Evolutionary conservation across 2,329 filamentous ascomycete species (phyloP), one percentile per base, ranked within the genome.

Genomic region (Proliferodiscus dingleyae): DNA sequence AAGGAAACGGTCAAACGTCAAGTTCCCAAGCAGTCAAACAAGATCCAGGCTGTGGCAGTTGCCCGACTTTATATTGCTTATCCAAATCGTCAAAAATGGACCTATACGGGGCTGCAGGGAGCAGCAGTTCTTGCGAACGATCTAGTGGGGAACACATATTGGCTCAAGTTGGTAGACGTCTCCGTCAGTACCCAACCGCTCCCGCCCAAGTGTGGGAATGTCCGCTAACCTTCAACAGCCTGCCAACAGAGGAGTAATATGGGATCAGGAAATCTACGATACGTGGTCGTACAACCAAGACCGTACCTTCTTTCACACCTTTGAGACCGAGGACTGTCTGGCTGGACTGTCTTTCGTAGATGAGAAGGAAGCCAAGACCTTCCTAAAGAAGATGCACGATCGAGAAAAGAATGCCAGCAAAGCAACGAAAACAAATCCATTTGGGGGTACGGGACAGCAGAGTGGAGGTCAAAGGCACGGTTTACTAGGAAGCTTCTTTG

Each of bases 261-360:
- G 89, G 89, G 90, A 95, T 62, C 91, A 97, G 70, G 93, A 98
- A 69, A 89, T 98, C 60, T 98, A 95, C 70, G 91, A 98, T 58
- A 83, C 82, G 41, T 97, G 95, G 75, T 75, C 77, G 53, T 98
- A 97, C 73, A 95, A 96, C 69, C 91, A 96, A 64, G 93, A 98
- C 66, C 84, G 93, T 51, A 91, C 88, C 49, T 98, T 96, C 70
- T 98, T 98, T 70, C 90, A 97, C 68, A 89, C 88, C 5, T 98
- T 98, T 64, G 93, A 98, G 70, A 78, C 95, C 45, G 90, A 97
- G 68, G 83, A 94, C 53, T 97, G 89, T 61, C 71, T 94, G 50
- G 93, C 89, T 5, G 93, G 84, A 1, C 71, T 98, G 49, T 95
- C 89, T 19, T 98, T 98, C 61, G 83, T 85, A 50, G 93, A 97